phyloP scores from a whole-genome alignment of 768 basidiomycete species.

The Filobasidium floriforme region DNA sequence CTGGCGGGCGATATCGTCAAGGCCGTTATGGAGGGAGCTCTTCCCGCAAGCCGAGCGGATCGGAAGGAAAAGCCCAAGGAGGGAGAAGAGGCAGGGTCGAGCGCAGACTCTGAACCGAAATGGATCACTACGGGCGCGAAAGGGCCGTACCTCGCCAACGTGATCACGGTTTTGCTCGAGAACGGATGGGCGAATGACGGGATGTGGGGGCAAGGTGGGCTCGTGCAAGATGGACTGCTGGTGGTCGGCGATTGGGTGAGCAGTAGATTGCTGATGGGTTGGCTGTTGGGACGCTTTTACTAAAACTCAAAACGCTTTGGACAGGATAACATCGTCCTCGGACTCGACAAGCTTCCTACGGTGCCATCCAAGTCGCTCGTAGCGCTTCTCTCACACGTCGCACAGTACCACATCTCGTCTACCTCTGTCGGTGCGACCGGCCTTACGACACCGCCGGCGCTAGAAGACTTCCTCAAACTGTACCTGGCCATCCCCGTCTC shows the following conservation, averaged over 20 bases:
- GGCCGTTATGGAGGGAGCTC: slow-evolving; percentile 7
- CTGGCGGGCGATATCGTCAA: slow-evolving; percentile 8
- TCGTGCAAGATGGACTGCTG: slow-evolving; percentile 31
- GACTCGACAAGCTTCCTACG: slow-evolving; percentile 20
- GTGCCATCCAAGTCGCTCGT: slow-evolving; percentile 29
- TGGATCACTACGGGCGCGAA: slow-evolving; percentile 2
- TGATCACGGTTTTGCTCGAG: slow-evolving; percentile 29
- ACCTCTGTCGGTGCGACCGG: background rate
- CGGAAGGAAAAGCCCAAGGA: background rate
- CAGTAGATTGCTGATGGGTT: slow-evolving; percentile 9
- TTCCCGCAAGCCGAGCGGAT: slow-evolving; percentile 1
- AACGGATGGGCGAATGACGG: slow-evolving; percentile 28
- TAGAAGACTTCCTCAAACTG: slow-evolving; percentile 12
- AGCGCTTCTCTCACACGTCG: slow-evolving; percentile 19
- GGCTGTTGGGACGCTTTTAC: background rate
- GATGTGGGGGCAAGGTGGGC: slow-evolving; percentile 28
- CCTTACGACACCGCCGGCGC: background rate
- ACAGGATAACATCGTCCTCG: slow-evolving; percentile 29
- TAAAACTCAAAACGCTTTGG: background rate
- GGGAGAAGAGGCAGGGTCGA: background rate
- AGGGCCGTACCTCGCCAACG: slow-evolving; percentile 26
- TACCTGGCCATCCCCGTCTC: slow-evolving; percentile 29
- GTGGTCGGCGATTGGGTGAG: slow-evolving; percentile 38
- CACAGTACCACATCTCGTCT: slow-evolving; percentile 12
- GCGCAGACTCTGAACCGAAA: background rate